Percentiles rank a stretch among this genome's conserved stretches.
These are phyloP conservation scores for Trichoderma sp. DNA, from an alignment of 2,329 filamentous ascomycete species.

Conservation along the genomic window DNA sequence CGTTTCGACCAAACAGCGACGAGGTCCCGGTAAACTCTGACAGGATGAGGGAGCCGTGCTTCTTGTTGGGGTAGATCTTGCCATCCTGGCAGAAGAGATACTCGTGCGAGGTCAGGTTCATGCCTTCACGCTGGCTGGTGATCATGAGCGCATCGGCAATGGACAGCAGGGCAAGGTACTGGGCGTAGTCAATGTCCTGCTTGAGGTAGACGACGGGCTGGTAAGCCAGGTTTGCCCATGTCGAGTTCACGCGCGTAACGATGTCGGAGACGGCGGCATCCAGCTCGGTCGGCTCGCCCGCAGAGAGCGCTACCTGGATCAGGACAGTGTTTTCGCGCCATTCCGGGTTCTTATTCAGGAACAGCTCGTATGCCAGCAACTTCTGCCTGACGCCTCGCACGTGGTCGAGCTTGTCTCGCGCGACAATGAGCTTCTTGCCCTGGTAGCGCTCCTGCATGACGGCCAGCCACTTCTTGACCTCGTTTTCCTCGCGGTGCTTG, in stretches of 20 bases:
- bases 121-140: slow-evolving; percentile 91
- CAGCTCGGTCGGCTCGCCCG: slow-evolving; percentile 83
- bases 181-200: slow-evolving; percentile 89
- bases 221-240: slow-evolving; percentile 86
- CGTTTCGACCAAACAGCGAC: slow-evolving; percentile 77
- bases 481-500: slow-evolving; percentile 67
- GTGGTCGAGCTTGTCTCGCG: slow-evolving; percentile 90
- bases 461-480: slow-evolving; percentile 77
- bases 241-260: slow-evolving; percentile 89
- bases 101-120: slow-evolving; percentile 96
- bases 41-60: slow-evolving; percentile 84
- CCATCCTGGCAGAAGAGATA: slow-evolving; percentile 94
- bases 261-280: slow-evolving; percentile 90
- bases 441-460: slow-evolving; percentile 82
- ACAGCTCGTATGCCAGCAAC: slow-evolving; percentile 86
- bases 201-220: slow-evolving; percentile 92
- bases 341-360: slow-evolving; percentile 89
- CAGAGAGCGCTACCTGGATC: slow-evolving; percentile 91
- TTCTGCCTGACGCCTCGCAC: slow-evolving; percentile 93
- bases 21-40: slow-evolving; percentile 95
- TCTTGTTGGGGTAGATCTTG: slow-evolving; percentile 66
- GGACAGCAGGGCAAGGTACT: slow-evolving; percentile 89
- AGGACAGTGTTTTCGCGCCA: slow-evolving; percentile 87
- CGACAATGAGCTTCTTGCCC: slow-evolving; percentile 88
- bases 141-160: slow-evolving; percentile 93